phyloP scores from a whole-genome alignment of 2,329 filamentous ascomycete species.

The Penicillium occitanis region DNA sequence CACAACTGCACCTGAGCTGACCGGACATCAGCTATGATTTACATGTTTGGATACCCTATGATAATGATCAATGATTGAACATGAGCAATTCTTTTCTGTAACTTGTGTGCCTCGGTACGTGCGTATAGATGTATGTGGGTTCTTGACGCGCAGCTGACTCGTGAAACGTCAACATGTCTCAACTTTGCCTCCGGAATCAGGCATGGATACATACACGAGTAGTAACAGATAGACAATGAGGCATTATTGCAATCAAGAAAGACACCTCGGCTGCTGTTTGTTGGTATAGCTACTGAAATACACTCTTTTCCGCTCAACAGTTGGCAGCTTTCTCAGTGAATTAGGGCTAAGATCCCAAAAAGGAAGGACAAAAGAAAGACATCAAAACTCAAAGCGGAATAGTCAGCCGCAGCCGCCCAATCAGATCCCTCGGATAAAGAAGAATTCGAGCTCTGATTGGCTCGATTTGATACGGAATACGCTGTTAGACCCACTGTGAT shows the following conservation, averaged over 20 bases:
- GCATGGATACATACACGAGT: neutral
- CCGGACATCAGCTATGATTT: neutral
- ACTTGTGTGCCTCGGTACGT: neutral
- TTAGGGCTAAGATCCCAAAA: slow-evolving; percentile 1
- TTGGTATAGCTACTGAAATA: too few species aligned
- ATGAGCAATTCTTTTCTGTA: neutral
- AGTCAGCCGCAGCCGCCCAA: neutral
- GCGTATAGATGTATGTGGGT: neutral
- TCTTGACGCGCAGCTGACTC: neutral
- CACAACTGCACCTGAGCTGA: neutral
- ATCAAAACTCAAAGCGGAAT: neutral
- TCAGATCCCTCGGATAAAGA: neutral
- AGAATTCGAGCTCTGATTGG: neutral
- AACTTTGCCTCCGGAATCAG: neutral
- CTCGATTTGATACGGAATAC: neutral
- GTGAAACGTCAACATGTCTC: slow-evolving; percentile 8
- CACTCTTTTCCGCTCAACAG: neutral
- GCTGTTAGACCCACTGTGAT: neutral
- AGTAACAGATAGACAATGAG: neutral
- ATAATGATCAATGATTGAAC: neutral
- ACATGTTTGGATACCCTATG: neutral
- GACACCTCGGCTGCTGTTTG: neutral
- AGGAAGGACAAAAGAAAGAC: neutral
- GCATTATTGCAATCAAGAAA: too few species aligned
- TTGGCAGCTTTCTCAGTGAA: neutral